Conservation (phyloP, 768 basidiomycete genomes). For the Rhizopogon sp. region DNA sequence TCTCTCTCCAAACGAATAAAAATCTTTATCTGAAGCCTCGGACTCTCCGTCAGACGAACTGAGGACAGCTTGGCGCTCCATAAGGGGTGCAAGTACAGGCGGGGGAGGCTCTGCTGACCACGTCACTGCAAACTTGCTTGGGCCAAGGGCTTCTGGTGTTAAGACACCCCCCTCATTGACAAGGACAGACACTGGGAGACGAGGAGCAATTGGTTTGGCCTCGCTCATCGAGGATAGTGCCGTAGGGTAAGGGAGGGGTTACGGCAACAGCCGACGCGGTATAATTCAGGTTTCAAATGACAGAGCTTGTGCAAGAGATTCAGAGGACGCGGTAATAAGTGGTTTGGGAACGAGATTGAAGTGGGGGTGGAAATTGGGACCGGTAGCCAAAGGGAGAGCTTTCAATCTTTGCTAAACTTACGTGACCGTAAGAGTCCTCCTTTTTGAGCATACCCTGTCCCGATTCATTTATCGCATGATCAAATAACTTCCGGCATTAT, state of each 20-base stretch:
- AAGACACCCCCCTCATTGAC: slow-evolving; percentile 37
- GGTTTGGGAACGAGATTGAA: not conserved
- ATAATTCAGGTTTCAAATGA: not conserved
- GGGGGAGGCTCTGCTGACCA: slow-evolving; percentile 47
- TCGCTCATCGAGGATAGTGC: slow-evolving; percentile 19
- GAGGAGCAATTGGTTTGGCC: slow-evolving; percentile 37
- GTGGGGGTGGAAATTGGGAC: not conserved
- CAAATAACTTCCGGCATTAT: too few relatives aligned
- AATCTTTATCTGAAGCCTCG: slow-evolving; percentile 43
- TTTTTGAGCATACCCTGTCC: not conserved
- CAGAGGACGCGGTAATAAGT: not conserved
- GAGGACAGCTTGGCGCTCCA: slow-evolving; percentile 35
- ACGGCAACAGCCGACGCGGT: not conserved
- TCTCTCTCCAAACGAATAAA: slow-evolving; percentile 22
- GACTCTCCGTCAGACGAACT: slow-evolving; percentile 51
- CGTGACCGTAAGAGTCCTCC: not conserved
- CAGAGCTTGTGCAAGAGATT: not conserved
- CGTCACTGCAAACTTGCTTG: slow-evolving; percentile 57
- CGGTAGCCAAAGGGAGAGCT: not conserved
- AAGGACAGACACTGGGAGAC: slow-evolving; percentile 38
- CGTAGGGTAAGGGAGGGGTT: not conserved
- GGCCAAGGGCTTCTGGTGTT: slow-evolving; percentile 39
- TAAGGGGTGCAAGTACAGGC: slow-evolving; percentile 30
- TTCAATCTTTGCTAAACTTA: not conserved
- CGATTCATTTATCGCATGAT: not conserved